A percentile compares a stretch with the other conserved stretches of the same genome.
Evolutionary conservation across 257 asterid species (phyloP).

Genomic region (Fraxinus anomala): DNA sequence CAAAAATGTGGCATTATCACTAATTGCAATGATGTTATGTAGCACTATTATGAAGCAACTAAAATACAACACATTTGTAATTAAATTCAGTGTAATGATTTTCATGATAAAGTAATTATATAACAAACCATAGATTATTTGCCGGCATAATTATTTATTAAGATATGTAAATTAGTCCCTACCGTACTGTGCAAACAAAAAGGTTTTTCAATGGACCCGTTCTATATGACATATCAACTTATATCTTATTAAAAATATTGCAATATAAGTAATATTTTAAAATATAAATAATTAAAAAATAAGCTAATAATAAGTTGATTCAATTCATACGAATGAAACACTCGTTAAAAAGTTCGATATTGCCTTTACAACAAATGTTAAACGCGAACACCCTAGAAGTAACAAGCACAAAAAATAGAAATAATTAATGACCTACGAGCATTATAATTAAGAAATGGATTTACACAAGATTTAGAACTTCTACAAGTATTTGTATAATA

Average conservation of each 20-base stretch:
- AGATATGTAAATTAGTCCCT: background rate
- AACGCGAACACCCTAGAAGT: background rate
- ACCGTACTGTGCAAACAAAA: background rate
- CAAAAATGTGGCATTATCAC: no score
- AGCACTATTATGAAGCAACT: background rate
- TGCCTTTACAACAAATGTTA: background rate
- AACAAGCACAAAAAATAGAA: no score
- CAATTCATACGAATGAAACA: no score
- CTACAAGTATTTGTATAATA: no score
- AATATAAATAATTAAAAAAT: no score
- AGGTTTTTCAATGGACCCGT: background rate
- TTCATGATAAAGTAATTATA: background rate
- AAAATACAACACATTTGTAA: no score
- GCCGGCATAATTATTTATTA: background rate
- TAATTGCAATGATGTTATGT: no score
- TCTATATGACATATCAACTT: no score
- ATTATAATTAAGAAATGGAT: no score
- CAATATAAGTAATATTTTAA: background rate
- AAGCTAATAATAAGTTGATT: background rate
- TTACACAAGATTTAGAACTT: no score
- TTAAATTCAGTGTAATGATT: background rate
- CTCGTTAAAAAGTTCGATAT: no score
- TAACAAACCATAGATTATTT: background rate
- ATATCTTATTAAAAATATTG: no score
- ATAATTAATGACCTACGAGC: background rate